Evolutionary conservation across 805 yeast genomes (phyloP).

Genomic region (Candida ovalis): DNA sequence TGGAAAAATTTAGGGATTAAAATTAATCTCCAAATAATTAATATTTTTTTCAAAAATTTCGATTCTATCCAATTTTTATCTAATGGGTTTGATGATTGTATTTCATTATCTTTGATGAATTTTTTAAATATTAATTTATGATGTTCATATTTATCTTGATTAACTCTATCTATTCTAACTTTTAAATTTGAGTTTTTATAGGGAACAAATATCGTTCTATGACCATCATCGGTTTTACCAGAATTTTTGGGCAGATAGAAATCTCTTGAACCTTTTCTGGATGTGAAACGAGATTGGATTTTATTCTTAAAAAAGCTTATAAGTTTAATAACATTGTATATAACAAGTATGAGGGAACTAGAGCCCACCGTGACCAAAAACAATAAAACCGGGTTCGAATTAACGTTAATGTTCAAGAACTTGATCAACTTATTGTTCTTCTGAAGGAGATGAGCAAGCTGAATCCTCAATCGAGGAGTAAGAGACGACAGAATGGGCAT

Average conservation of each 20-base stretch:
- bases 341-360: constrained; percentile 19
- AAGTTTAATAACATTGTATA: constrained; percentile 25
- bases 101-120: constrained; percentile 33
- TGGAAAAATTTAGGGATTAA: constrained; percentile 72
- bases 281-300: background rate
- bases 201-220: constrained; percentile 48
- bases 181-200: constrained; percentile 36
- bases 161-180: constrained; percentile 45
- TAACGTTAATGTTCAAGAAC: constrained; percentile 23
- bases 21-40: constrained; percentile 68
- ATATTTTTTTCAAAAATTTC: constrained; percentile 66
- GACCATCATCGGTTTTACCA: constrained; percentile 8
- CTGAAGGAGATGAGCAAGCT: constrained; percentile 6
- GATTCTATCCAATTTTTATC: constrained; percentile 36
- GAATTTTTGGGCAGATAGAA: background rate
- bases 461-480: background rate
- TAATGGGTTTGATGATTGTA: background rate
- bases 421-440: constrained; percentile 15
- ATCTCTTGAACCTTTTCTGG: background rate
- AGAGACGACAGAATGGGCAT: background rate
- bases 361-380: constrained; percentile 28
- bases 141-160: constrained; percentile 49
- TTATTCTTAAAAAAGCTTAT: constrained; percentile 15
- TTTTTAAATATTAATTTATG: constrained; percentile 51
- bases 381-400: constrained; percentile 32